Evolutionary conservation across 1,139 yeast species (phyloP).

Genomic region (Arxiozyma heterogenica): DNA sequence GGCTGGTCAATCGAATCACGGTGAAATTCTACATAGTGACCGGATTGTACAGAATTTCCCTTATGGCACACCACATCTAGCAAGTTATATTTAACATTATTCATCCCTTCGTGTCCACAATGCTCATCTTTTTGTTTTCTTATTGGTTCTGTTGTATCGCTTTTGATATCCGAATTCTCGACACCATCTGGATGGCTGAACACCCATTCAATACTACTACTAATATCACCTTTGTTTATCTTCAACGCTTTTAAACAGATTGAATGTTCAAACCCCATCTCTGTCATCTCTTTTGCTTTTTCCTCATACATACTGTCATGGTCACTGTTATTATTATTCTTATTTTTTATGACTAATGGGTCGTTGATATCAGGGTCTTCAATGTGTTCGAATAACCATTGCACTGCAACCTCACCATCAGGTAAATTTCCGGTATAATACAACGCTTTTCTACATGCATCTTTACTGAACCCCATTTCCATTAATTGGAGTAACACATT

Average conservation of each 20-base stretch:
- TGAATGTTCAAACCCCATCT: conserved; percentile 67
- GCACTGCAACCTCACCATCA: conserved; percentile 70
- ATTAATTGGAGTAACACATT: conserved; percentile 46
- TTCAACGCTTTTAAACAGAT: conserved; percentile 63
- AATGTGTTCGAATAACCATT: conserved; percentile 84
- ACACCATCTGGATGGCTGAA: conserved; percentile 67
- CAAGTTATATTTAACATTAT: conserved; percentile 39
- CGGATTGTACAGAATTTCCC: conserved; percentile 90
- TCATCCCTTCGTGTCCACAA: conserved; percentile 24
- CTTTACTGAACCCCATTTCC: conserved; percentile 82
- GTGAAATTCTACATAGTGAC: conserved; percentile 87
- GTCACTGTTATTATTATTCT: conserved; percentile 5
- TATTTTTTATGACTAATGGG: conserved; percentile 35
- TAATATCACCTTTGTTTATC: conserved; percentile 50
- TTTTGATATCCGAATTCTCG: conserved; percentile 26
- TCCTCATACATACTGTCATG: conserved; percentile 33
- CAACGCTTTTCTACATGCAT: conserved; percentile 58
- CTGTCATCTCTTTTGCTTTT: conserved; percentile 29
- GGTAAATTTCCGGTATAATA: conserved; percentile 64
- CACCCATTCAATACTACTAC: conserved; percentile 84
- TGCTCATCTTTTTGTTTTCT: conserved; percentile 9
- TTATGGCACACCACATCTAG: conserved; percentile 83
- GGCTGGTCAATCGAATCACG: conserved; percentile 36
- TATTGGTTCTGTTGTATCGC: background rate
- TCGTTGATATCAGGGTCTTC: conserved; percentile 74